phyloP scores from a whole-genome alignment of 179 eudicot genomes.

The Dionaea muscipula region DNA sequence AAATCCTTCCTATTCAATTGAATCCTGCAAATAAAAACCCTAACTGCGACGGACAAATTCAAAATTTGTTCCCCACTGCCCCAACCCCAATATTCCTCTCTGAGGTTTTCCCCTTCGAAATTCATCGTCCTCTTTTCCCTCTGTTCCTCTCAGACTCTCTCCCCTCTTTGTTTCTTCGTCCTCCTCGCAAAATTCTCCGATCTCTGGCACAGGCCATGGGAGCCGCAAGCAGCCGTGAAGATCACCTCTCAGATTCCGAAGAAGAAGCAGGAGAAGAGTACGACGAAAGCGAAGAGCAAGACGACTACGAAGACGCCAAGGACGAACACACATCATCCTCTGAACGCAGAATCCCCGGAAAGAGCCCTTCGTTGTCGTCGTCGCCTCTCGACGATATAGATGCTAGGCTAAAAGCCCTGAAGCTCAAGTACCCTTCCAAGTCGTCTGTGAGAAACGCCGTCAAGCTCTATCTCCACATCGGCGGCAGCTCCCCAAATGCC shows the following conservation, averaged over 20 bases:
- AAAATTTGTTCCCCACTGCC: no score
- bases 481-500: conserved; percentile 65
- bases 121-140: no score
- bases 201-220: no score
- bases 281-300: conserved; percentile 21
- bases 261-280: conserved; percentile 24
- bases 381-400: conserved; percentile 53
- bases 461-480: conserved; percentile 67
- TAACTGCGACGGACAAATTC: no score
- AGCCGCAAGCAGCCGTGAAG: conserved; percentile 69
- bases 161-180: no score
- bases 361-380: conserved; percentile 4
- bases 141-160: no score
- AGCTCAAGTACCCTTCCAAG: conserved; percentile 46
- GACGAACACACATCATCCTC: conserved; percentile 22
- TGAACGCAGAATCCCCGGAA: background rate
- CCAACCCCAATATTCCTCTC: no score
- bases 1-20: no score
- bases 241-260: conserved; percentile 67
- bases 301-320: conserved; percentile 32
- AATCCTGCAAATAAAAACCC: no score
- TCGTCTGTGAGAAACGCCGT: conserved; percentile 26
- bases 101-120: no score
- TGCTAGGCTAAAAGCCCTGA: conserved; percentile 41
- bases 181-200: no score